Base-by-base conservation (phyloP, 176 grass and related monocot species). In the Zea luxurians region DNA sequence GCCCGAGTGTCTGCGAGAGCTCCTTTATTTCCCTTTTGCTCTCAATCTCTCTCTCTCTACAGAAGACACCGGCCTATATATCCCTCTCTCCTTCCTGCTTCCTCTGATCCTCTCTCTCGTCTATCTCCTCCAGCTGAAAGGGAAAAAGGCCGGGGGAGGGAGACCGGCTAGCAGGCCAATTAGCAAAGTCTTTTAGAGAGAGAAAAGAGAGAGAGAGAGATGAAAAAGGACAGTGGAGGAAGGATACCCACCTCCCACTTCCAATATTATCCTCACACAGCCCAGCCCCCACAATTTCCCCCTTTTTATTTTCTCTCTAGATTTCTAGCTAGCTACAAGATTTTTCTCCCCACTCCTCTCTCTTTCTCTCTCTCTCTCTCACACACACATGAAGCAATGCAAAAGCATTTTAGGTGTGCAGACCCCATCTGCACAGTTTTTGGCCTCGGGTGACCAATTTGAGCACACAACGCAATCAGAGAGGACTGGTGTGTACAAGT, bases 211-310 rank as follows among this genome's bases (percentile, higher is more conserved):
- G 58, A 62, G 69, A 41, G 43, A 46, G 63, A 37, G n/a, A 46
- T 13, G 78, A 18, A 89, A 70, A 64, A 60, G 63, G 59, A 78
- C 83, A 86, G 84, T 64, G 71, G 84, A 93, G 81, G 66, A 91
- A 67, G 93, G 86, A 91, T 88, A 80, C 79, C 86, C 81, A 91
- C 89, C 88, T 85, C 87, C 91, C 90, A 85, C 89, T 94, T 75
- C 83, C 89, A 70, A 70, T 70, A 90, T 94, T 88, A 97, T 94
- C 89, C 82, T 84, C 75, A 84, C 82, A 85, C 78, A 83, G 69
- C 76, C 61, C 78, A 83, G 69, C 76, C 61, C 76, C 61, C 78
- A 46, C 70, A 74, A 44, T 57, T 87, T 84, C 78, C 73, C 61
- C 37, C 48, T 54, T 82, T 89, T 78, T 61, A 73, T 88, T 83